phyloP scores from a whole-genome alignment of 2,329 filamentous ascomycete genomes.

The Pseudocercospora pini-densiflorae region DNA sequence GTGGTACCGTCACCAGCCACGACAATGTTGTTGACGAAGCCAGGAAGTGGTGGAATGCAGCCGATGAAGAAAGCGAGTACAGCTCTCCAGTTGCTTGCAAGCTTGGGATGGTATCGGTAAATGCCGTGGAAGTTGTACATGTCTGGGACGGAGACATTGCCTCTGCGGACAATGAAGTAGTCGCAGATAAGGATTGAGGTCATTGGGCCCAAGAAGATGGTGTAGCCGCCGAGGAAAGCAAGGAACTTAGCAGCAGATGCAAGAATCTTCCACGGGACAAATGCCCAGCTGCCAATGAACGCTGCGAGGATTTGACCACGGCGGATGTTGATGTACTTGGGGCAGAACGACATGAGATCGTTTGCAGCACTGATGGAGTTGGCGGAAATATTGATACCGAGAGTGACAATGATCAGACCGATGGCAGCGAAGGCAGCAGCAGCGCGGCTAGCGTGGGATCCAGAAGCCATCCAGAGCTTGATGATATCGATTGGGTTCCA shows the following conservation, averaged over 20 bases:
- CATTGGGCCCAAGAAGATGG: conserved; percentile 67
- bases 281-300: conserved; percentile 44
- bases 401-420: conserved; percentile 56
- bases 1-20: conserved; percentile 43
- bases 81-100: conserved; percentile 63
- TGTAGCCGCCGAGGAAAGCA: conserved; percentile 64
- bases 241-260: conserved; percentile 43
- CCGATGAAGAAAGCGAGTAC: conserved; percentile 61
- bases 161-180: conserved; percentile 60
- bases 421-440: conserved; percentile 36
- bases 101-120: conserved; percentile 54
- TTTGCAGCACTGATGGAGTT: conserved; percentile 60
- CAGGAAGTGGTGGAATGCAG: conserved; percentile 61
- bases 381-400: conserved; percentile 58
- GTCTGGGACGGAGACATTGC: conserved; percentile 56
- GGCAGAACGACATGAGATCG: conserved; percentile 57
- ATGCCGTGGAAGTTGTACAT: conserved; percentile 56
- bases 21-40: conserved; percentile 54
- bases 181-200: conserved; percentile 64
- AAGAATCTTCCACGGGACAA: conserved; percentile 46
- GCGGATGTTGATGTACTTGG: conserved; percentile 55
- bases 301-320: conserved; percentile 43
- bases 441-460: conserved; percentile 32
- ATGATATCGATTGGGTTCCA: conserved; percentile 43
- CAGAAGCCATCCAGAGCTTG: conserved; percentile 36